Base-by-base conservation (phyloP, 2,329 filamentous ascomycete genomes). In the Fusarium sp. region DNA sequence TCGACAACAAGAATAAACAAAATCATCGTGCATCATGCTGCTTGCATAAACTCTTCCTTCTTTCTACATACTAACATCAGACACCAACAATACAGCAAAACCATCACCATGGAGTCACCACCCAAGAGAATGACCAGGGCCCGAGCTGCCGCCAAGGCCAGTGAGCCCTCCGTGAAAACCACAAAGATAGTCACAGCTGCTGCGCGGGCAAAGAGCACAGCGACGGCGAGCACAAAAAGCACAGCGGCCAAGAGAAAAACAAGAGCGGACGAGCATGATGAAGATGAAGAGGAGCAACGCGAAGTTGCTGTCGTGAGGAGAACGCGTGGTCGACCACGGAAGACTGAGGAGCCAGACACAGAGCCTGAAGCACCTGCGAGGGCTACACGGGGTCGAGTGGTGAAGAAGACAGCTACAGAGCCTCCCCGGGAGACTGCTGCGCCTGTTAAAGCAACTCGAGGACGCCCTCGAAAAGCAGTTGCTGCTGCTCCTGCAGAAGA, bases 121-220 rank as follows among this genome's bases (percentile, higher is more conserved):
- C 87, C 87, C 36, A 88, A 88, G 79, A 85, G 87, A 68, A 83
- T 89, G 73, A 89, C 87, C 65, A 84, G 87, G 52, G 79, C 83
- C 45, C 78, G 83, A 60, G 81, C 83, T 33, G 81, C 82, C 28
- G 82, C 82, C 43, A 84, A 81, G 74, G 76, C 76, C 34, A 75
- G 70, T 54, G 80, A 83, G 59, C 73, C 79, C 26, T 74, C 77
- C 42, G 71, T 72, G 13, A 80, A 83, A 71, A 79, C 80, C 3
- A 81, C 83, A 61, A 85, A 79, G 62, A 80, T 84, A 65, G 79
- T 84, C 63, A 85, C 85, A 70, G 81, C 85, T 58, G 80, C 84
- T 15, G 80, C 84, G 33, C 84, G 83, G 72, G 80, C 85, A 43
- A 86, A 81, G 73, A 77, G 81, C 58, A 75, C 70, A 54, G 77